Evolutionary conservation across 768 basidiomycete species (phyloP), one percentile per base, ranked within the genome.

Genomic region (Mycena galericulata): DNA sequence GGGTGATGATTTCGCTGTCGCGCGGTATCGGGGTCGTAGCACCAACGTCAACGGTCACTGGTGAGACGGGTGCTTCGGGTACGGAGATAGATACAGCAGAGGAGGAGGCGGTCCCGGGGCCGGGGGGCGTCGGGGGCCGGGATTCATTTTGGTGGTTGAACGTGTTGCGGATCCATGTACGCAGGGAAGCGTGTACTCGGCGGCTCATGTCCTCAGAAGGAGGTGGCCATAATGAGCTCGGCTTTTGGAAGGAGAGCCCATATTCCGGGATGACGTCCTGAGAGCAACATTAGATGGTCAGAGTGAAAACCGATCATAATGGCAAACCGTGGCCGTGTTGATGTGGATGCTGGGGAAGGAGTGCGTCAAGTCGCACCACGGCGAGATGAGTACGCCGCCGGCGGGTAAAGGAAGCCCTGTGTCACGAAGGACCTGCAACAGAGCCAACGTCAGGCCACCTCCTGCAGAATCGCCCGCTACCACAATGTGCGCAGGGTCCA

Each of bases 381-480:
- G 98, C 29, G 94, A 96, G 70, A 98, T 92, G 43, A 98, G 81
- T 20, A 97, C 84, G 1, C 90, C 96, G 9, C 96, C 98, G 3
- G 96, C 94, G 4, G 97, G 97, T 49, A 87, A 70, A 7, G 96
- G 96, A 26, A 97, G 82, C 3, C 88, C 90, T 0, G 87, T 80
- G 78, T 99, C 98, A 18, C 98, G 92, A 51, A 99, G 87, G 12
- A 93, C 85, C 79, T 96, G 94, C 4, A 99, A 85, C 30, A 98
- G 83, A 5, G 96, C 92, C 55, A 98, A 80, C 1, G 89, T 87
- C 15, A 98, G 82, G 0, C 95, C 96, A 10, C 96, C 98, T 8
- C 98, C 98, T 0, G 97, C 97, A 24, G 95, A 96, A 80, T 96
- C 96, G 3, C 98, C 98, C 0, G 91, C 91, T 20, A 99, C 82